phyloP scores from a whole-genome alignment of 108 stramenopile genomes.

The Nitzschia inconspicua region DNA sequence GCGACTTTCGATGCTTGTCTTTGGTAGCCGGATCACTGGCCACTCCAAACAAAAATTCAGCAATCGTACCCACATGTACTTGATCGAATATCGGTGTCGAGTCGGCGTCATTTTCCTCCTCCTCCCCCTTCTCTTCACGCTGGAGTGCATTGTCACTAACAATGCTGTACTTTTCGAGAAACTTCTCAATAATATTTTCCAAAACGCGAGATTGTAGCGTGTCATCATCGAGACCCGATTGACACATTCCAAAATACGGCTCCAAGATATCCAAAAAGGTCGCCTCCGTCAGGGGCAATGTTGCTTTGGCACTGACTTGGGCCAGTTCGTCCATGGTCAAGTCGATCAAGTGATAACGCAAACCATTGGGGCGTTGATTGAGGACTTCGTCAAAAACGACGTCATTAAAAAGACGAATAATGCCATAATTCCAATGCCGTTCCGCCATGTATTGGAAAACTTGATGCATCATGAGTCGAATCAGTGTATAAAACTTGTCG shows the following conservation, averaged over 20 bases:
- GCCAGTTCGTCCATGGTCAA: conserved; percentile 81
- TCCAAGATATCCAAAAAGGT: conserved; percentile 83
- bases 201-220: conserved; percentile 68
- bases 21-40: conserved; percentile 73
- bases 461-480: conserved; percentile 73
- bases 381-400: conserved; percentile 81
- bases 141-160: conserved; percentile 37
- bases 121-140: conserved; percentile 29
- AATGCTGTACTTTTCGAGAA: conserved; percentile 75
- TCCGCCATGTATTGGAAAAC: conserved; percentile 85
- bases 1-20: conserved; percentile 59
- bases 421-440: conserved; percentile 82
- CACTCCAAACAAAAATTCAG: conserved; percentile 77
- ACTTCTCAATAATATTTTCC: conserved; percentile 76
- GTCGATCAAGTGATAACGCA: conserved; percentile 88
- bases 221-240: conserved; percentile 53
- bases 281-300: conserved; percentile 71
- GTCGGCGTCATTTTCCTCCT: conserved; percentile 33
- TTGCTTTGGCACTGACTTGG: conserved; percentile 59
- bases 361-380: conserved; percentile 73
- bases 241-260: conserved; percentile 78
- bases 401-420: conserved; percentile 85
- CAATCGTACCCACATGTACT: conserved; percentile 84
- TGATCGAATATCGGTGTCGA: conserved; percentile 41
- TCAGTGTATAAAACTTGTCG: conserved; percentile 90